Conservation (phyloP, 768 basidiomycete species). For the Trametes elegans region DNA sequence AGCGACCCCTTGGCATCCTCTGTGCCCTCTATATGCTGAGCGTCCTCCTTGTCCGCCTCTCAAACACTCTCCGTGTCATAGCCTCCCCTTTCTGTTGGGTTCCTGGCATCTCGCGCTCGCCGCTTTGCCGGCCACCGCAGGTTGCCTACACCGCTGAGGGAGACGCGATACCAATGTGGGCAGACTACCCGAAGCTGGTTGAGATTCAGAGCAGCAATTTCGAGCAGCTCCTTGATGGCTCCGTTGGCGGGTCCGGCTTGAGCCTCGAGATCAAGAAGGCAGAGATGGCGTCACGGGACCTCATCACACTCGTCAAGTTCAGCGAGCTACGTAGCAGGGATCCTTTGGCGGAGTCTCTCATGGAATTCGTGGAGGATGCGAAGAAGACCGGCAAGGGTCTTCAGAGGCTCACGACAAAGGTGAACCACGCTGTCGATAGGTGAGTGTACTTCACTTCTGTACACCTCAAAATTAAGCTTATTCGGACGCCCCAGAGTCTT, state of each 20-base stretch:
- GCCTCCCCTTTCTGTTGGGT: constrained; percentile 61
- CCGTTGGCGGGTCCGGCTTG: constrained; percentile 55
- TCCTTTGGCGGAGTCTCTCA: constrained; percentile 48
- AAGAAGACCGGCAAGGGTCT: constrained; percentile 57
- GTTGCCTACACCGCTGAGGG: background rate
- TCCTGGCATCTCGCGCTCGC: constrained; percentile 52
- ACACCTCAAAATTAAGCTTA: background rate
- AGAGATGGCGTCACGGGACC: constrained; percentile 72
- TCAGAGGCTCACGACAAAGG: constrained; percentile 60
- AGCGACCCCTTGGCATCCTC: constrained; percentile 53
- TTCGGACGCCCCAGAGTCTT: constrained; percentile 50
- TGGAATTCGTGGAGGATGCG: constrained; percentile 58
- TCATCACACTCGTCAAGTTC: constrained; percentile 57
- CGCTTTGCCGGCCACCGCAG: constrained; percentile 38
- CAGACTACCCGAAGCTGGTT: constrained; percentile 61
- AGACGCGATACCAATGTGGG: constrained; percentile 37
- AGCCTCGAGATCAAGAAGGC: constrained; percentile 72
- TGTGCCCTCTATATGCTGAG: constrained; percentile 52
- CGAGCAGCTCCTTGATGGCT: constrained; percentile 59
- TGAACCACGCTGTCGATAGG: constrained; percentile 76
- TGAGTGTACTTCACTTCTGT: constrained; percentile 32
- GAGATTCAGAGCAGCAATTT: constrained; percentile 61
- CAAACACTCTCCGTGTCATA: constrained; percentile 42
- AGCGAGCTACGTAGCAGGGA: constrained; percentile 65
- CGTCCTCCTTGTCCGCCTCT: constrained; percentile 40